A percentile compares a stretch with the other conserved stretches of the same genome.
Conservation (phyloP, 2,329 filamentous ascomycete genomes). For the Trichoderma sp. region DNA sequence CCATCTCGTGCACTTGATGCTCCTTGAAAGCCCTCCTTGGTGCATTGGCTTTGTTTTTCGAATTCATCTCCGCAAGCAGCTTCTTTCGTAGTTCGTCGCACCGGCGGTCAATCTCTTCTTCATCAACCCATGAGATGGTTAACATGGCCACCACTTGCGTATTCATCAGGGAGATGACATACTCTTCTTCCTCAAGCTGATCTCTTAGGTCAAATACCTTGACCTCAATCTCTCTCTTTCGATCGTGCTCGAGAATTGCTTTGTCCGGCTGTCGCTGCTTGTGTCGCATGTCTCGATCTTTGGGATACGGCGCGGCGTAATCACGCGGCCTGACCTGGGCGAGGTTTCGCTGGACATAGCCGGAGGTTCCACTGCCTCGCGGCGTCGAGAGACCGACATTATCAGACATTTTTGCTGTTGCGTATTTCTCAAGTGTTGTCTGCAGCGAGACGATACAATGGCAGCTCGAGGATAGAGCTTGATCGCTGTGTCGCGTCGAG, state of each 20-base stretch:
- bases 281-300: constrained; percentile 71
- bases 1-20: constrained; percentile 95
- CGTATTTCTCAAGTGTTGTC: neutral
- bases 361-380: constrained; percentile 91
- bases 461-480: neutral
- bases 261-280: constrained; percentile 82
- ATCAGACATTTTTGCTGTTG: constrained; percentile 69
- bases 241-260: constrained; percentile 91
- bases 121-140: constrained; percentile 57
- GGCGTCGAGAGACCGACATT: constrained; percentile 97
- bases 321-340: constrained; percentile 87
- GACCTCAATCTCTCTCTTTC: constrained; percentile 87
- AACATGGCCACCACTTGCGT: constrained; percentile 20
- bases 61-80: constrained; percentile 42
- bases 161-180: constrained; percentile 29
- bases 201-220: constrained; percentile 91
- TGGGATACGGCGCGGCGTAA: constrained; percentile 73
- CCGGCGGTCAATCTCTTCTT: constrained; percentile 83
- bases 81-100: constrained; percentile 47
- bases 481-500: neutral
- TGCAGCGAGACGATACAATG: neutral
- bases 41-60: constrained; percentile 35
- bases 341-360: constrained; percentile 95
- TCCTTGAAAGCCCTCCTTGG: constrained; percentile 68
- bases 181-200: constrained; percentile 87